Evolutionary conservation across 371 early-diverging fungal species (phyloP), one percentile per base, ranked within the genome.

Genomic region (Zychaea mexicana): DNA sequence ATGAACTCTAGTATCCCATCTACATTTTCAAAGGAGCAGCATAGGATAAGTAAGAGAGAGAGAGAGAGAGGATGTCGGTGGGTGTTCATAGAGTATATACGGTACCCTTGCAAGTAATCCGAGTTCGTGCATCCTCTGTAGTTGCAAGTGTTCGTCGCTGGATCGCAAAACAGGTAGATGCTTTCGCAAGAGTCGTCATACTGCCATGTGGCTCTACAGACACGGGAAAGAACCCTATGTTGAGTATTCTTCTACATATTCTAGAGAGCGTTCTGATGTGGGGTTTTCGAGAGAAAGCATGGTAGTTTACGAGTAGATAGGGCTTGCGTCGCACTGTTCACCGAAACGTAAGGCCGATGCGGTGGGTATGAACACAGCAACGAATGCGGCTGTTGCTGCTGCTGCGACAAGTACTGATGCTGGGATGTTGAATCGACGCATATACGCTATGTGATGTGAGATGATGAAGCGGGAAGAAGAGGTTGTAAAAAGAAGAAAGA

Each of bases 71-170:
- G 36, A 36, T 36, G 36, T 10, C 15, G 15, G 10, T 13, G 42
- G n/a, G 42, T 22, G 12, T 52, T 8, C 24, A 33, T 49, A 38
- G 17, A 26, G 19, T 36, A 32, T 22, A 69, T 10, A 36, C 36
- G 42, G 13, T 74, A 82, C 83, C 66, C 71, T 70, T 63, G 55
- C 8, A 76, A 68, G 61, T 76, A 79, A 63, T 82, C 79, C 2
- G 73, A 28, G 53, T 79, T 79, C 6, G 77, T 62, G 12, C 83
- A 82, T 7, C 73, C 75, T 66, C 70, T 79, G 33, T 74, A 74
- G 21, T 74, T 67, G 33, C 83, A 82, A 17, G 74, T 77, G 26
- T 57, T 71, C 32, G 63, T 71, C 8, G 30, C 46, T 10, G 67
- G 62, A 47, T 74, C 72, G 27, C 78, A 77, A 54, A 56, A 81